These are phyloP conservation scores for Sordaria brevicollis DNA, from an alignment of 495 filamentous ascomycete species.

Conservation along the genomic window DNA sequence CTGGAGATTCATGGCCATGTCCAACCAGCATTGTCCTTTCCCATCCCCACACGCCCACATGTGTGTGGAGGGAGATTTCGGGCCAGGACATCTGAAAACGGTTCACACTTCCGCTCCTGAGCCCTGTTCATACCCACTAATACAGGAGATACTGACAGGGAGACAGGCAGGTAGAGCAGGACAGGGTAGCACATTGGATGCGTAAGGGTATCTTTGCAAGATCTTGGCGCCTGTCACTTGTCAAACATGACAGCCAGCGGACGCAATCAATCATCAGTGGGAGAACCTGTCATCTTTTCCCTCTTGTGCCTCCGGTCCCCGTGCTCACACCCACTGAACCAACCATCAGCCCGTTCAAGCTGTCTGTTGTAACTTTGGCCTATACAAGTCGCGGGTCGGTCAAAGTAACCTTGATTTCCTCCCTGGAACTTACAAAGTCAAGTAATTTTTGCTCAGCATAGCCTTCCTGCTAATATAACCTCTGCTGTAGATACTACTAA, in stretches of 20 bases:
- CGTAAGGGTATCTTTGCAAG: background rate
- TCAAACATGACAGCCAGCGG: background rate
- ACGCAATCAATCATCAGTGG: background rate
- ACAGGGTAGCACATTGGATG: background rate
- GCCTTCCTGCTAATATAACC: background rate
- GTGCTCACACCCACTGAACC: background rate
- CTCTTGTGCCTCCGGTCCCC: background rate
- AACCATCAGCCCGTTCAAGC: background rate
- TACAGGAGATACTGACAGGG: background rate
- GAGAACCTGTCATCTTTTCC: background rate
- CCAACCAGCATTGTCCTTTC: background rate
- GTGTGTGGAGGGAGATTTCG: background rate
- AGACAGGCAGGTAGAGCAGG: no score
- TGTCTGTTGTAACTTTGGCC: background rate
- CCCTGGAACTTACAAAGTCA: background rate
- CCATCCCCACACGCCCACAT: background rate
- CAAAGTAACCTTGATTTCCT: background rate
- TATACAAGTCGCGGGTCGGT: background rate
- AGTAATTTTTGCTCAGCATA: background rate
- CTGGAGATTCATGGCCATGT: background rate
- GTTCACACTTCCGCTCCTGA: background rate
- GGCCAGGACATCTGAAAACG: background rate
- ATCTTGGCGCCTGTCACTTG: background rate
- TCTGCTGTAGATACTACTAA: background rate
- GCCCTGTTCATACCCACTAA: background rate